Evolutionary conservation across 768 basidiomycete species (phyloP).

Genomic region (Tremella yokohamensis): DNA sequence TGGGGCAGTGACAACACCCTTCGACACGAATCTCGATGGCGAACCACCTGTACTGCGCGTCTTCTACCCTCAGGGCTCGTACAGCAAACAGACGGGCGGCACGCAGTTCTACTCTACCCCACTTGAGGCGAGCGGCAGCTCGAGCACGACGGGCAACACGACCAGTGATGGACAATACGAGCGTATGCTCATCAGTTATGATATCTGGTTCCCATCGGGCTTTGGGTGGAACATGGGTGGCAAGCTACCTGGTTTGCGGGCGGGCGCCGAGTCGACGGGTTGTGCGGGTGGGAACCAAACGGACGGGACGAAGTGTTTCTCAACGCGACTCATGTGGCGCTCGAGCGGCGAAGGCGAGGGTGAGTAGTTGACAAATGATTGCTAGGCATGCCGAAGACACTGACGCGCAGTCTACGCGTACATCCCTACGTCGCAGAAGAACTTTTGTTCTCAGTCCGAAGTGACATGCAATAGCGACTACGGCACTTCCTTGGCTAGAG

Average conservation of each 20-base stretch:
- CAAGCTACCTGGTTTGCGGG: conserved; percentile 74
- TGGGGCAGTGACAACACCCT: conserved; percentile 17
- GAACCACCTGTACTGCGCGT: conserved; percentile 34
- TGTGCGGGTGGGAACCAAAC: conserved; percentile 49
- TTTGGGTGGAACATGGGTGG: conserved; percentile 75
- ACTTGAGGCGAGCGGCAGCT: conserved; percentile 13
- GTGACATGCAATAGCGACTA: conserved; percentile 55
- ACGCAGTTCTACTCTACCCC: conserved; percentile 39
- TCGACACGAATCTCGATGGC: conserved; percentile 26
- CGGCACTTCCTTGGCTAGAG: conserved; percentile 48
- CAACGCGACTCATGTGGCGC: conserved; percentile 75
- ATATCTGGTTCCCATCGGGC: conserved; percentile 69
- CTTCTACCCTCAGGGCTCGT: conserved; percentile 41
- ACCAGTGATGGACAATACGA: conserved; percentile 31
- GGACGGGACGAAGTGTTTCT: conserved; percentile 71
- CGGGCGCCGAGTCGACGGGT: conserved; percentile 49
- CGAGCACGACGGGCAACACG: conserved; percentile 5
- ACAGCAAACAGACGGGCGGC: conserved; percentile 37
- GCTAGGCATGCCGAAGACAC: neutral
- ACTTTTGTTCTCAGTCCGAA: conserved; percentile 55
- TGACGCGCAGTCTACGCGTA: conserved; percentile 70
- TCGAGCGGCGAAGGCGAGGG: conserved; percentile 62
- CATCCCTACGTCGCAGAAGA: conserved; percentile 59
- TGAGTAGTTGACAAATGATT: conserved; percentile 14
- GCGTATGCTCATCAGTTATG: conserved; percentile 55